phyloP scores from a whole-genome alignment of 2,329 filamentous ascomycete species.

The Colletotrichum horii region DNA sequence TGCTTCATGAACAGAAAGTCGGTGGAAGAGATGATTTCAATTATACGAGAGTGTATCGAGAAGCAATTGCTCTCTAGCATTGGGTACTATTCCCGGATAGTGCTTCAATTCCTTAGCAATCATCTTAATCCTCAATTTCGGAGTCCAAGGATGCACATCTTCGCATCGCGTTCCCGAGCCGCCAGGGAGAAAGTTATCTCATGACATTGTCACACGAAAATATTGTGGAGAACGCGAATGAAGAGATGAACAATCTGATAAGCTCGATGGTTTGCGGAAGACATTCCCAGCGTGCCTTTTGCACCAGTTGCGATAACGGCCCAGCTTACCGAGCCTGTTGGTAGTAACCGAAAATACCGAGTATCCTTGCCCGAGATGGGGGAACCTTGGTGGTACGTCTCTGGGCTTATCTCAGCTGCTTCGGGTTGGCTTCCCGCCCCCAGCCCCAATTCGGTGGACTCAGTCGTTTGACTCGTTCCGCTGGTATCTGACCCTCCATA shows the following conservation, averaged over 20 bases:
- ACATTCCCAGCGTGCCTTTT: neutral
- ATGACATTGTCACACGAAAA: neutral
- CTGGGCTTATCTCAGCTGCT: neutral
- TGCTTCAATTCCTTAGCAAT: neutral
- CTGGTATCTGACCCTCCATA: neutral
- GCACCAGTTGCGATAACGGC: fast-evolving
- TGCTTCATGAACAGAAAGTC: neutral
- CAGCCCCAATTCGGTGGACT: neutral
- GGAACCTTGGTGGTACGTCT: neutral
- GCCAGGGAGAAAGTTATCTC: neutral
- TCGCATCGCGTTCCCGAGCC: neutral
- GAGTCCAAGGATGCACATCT: neutral
- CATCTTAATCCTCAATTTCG: neutral
- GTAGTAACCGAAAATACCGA: neutral
- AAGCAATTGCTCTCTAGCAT: fast-evolving
- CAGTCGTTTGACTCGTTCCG: neutral
- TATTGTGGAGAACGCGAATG: neutral
- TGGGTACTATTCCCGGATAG: neutral
- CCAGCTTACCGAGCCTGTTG: neutral
- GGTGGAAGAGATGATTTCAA: fast-evolving
- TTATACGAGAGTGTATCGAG: neutral
- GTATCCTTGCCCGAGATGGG: neutral
- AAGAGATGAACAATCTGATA: neutral
- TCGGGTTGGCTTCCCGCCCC: neutral
- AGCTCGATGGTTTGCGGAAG: neutral